These are phyloP conservation scores for Fulvia fulva DNA, from an alignment of 2,329 filamentous ascomycete genomes.

Conservation along the genomic window DNA sequence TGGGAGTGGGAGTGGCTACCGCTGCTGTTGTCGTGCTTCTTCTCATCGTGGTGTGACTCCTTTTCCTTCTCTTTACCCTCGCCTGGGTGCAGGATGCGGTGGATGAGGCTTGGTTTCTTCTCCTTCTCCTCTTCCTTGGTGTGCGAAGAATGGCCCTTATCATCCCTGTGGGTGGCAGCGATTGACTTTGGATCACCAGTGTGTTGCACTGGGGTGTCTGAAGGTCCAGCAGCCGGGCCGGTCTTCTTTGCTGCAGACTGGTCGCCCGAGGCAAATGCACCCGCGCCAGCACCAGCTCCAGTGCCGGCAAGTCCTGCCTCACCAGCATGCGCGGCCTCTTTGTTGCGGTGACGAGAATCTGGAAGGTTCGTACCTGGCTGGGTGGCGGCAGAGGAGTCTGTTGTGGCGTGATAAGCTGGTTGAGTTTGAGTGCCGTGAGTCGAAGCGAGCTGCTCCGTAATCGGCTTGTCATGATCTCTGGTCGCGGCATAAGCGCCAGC, in stretches of 20 bases:
- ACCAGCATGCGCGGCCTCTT: constrained; percentile 19
- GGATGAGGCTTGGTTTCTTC: constrained; percentile 29
- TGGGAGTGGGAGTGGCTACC: not conserved
- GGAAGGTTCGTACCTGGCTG: not conserved
- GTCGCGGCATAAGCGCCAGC: not conserved
- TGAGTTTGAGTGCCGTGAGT: not conserved
- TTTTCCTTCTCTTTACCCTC: constrained; percentile 3
- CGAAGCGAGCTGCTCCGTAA: not conserved
- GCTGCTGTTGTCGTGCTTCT: not conserved
- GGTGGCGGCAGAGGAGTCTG: not conserved
- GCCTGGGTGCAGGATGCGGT: constrained; percentile 28
- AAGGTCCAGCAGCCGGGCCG: not conserved
- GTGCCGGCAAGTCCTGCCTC: constrained; percentile 1
- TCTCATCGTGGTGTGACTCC: not conserved
- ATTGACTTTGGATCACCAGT: not conserved
- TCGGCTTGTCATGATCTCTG: not conserved
- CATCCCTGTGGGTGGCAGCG: not conserved
- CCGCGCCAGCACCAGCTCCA: constrained; percentile 3
- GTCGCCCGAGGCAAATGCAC: not conserved
- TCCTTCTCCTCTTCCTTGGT: constrained; percentile 28
- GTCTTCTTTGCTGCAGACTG: not conserved
- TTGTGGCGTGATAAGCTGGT: not conserved
- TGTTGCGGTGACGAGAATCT: constrained; percentile 30
- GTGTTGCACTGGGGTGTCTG: not conserved
- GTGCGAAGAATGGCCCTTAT: not conserved